Evolutionary conservation across 2,329 filamentous ascomycete species (phyloP), one percentile per base, ranked within the genome.

Genomic region (Fonsecaea monophora): DNA sequence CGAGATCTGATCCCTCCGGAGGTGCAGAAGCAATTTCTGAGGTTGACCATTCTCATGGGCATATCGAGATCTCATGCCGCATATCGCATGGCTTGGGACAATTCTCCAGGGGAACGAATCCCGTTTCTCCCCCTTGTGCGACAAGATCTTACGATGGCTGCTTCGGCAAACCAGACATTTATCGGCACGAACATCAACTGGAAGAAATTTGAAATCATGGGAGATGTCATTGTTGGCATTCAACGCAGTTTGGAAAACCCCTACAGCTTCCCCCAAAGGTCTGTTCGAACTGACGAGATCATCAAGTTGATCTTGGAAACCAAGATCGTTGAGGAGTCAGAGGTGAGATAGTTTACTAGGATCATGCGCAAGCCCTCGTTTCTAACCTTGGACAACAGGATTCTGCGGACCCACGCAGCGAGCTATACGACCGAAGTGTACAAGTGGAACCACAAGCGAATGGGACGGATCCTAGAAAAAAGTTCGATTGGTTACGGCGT

Each of bases 21-120:
- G 1, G 85, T 89, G 0, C 89, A 91, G 72, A 96, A 94, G 77
- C 89, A 93, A 68, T 98, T 96, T 76, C 90, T 94, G 76, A 88
- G 93, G 68, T 83, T 98, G 34, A 91, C 93, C 57, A 90, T 97
- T 69, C 84, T 99, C 66, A 98, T 99, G 95, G 89, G 92, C 38
- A 92, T 92, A 4, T 90, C 94, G 73, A 95, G 95, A 80, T 94
- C 92, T 70, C 91, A 97, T 77, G 96, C 94, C 71, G 92, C 94
- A 8, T 99, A 99, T 78, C 91, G 95, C n/a, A 82, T 98, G 35
- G 95, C 95, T 0, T 98, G 95, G 94, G 94, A 97, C 73, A 99
- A 98, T 76, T 96, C 92, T 18, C 90, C 92, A 1, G 83, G 91
- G 10, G 92, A 96, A 71, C 87, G 94, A 35, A 98, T 99, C 54